Conservation (phyloP, 371 early-diverging fungal species). For the Mortierella sp. region DNA sequence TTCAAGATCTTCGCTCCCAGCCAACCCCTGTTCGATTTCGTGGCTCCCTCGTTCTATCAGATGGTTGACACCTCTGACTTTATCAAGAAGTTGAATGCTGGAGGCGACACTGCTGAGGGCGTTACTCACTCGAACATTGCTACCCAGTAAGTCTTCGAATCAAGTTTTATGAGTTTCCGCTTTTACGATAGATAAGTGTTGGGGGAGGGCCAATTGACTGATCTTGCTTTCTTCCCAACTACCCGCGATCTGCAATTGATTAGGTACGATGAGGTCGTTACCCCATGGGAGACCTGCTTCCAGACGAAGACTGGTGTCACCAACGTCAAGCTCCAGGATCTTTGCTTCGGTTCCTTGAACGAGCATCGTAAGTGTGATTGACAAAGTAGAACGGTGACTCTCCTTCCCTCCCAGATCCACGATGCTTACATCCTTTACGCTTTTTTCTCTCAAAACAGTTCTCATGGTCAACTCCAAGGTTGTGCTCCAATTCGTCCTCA, state of each 20-base stretch:
- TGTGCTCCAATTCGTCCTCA: conserved; percentile 37
- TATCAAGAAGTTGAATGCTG: conserved; percentile 31
- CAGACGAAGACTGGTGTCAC: conserved; percentile 16
- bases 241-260: too few relatives aligned
- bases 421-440: not conserved
- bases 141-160: conserved; percentile 18
- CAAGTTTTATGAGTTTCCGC: too few relatives aligned
- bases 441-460: conserved; percentile 9
- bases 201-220: too few relatives aligned
- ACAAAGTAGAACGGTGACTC: too few relatives aligned
- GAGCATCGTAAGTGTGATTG: conserved; percentile 33
- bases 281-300: conserved; percentile 29
- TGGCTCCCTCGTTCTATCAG: conserved; percentile 34
- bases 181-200: not conserved
- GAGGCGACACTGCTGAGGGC: conserved; percentile 28
- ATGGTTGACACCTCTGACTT: conserved; percentile 34
- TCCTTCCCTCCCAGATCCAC: too few relatives aligned
- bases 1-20: conserved; percentile 3
- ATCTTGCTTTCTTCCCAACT: not conserved
- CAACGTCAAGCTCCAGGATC: conserved; percentile 37
- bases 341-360: conserved; percentile 24
- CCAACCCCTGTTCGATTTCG: conserved; percentile 14
- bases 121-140: conserved; percentile 40
- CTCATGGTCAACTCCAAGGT: conserved; percentile 36
- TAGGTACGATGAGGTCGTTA: conserved; percentile 45